Evolutionary conservation across 805 yeast species (phyloP), one percentile per base, ranked within the genome.

Genomic region (Saccharomycopsis javanensis): DNA sequence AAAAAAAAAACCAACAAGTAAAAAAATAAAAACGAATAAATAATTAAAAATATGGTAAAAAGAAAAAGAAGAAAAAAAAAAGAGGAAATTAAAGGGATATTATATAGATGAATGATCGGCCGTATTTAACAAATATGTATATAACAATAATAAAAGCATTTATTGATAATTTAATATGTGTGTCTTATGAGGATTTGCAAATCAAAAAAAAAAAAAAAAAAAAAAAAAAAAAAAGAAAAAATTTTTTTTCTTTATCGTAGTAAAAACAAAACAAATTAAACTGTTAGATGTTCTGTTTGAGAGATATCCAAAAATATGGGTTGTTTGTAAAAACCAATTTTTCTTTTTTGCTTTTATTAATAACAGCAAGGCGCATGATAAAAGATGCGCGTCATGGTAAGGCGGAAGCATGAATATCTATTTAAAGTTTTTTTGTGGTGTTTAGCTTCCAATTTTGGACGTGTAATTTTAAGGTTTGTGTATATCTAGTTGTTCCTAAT

Each of bases 281-380:
- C 42, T 35, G 16, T 11, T n/a, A 33, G 35, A 33, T 35, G 8
- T 35, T 5, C 15, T 5, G 28, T 2, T 20, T 20, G 5, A 38
- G 46, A 42, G 48, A 42, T 42, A 42, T 42, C 48, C 48, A 42
- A 42, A 42, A 42, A 42, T 42, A 42, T 42, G 48, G 48, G 48
- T 42, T 23, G 25, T n/a, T 35, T 6, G 42, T 13, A 33, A n/a
- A n/a, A n/a, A n/a, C n/a, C n/a, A n/a, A n/a, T n/a, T n/a, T n/a
- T n/a, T n/a, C n/a, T n/a, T n/a, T n/a, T n/a, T n/a, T n/a, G n/a
- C n/a, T n/a, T n/a, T n/a, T n/a, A n/a, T n/a, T n/a, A n/a, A n/a
- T n/a, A n/a, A n/a, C n/a, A n/a, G n/a, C n/a, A n/a, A n/a, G n/a
- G n/a, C n/a, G n/a, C n/a, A n/a, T n/a, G n/a, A n/a, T n/a, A n/a